Conservation (phyloP, 169 alveolate genomes). For the Fabrea salina region DNA sequence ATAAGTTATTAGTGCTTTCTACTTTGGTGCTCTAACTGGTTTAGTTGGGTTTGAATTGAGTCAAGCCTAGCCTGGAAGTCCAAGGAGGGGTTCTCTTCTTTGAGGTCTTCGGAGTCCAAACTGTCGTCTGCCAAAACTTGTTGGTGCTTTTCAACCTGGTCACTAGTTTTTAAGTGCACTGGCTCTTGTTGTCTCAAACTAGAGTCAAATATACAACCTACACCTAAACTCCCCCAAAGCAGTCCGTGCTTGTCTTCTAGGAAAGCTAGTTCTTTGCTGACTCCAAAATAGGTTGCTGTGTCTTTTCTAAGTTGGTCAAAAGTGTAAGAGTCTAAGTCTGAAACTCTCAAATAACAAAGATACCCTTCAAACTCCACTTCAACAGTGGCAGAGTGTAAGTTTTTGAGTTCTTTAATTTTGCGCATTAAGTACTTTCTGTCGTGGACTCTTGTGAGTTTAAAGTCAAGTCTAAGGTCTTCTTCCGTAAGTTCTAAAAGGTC, state of each 20-base stretch:
- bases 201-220: background rate
- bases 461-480: background rate
- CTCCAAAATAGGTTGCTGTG: background rate
- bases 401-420: background rate
- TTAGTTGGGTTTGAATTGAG: too few species aligned
- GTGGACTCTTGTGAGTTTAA: background rate
- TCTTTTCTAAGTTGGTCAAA: conserved; percentile 5
- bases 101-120: background rate
- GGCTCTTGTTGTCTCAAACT: background rate
- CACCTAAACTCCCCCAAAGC: background rate
- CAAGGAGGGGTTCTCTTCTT: background rate
- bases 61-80: too few species aligned
- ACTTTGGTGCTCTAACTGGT: too few species aligned
- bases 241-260: background rate
- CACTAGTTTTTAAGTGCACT: background rate
- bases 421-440: background rate
- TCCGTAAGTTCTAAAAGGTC: conserved; percentile 10
- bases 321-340: background rate
- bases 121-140: background rate
- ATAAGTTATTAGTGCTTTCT: too few species aligned
- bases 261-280: background rate
- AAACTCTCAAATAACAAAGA: background rate
- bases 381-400: background rate
- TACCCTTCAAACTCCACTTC: background rate
- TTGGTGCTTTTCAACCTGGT: background rate